Base-by-base conservation (phyloP, 1,284 basidiomycete species). In the Entoloma clypeatum region DNA sequence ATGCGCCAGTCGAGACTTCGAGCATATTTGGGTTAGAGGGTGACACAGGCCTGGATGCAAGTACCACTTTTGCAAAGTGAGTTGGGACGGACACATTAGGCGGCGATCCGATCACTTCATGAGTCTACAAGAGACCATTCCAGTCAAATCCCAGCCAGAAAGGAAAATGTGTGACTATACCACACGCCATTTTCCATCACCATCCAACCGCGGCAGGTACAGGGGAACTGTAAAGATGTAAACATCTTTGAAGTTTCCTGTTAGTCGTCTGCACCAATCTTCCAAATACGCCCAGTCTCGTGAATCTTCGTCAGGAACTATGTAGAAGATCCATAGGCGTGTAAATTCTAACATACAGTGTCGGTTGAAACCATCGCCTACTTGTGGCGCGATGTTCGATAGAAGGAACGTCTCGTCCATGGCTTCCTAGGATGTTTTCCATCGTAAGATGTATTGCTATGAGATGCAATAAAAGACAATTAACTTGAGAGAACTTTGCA, bases 241-340 rank as follows among this genome's bases (percentile, higher is more conserved):
- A 36, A 99, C 92, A 58, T 99, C 93, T 36, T 86, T 71, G 61
- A 97, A 99, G 18, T 74, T 77, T 16, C 69, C 74, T 0, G 95
- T 98, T 30, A 99, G 74, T 7, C 86, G 75, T 19, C 96, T 77
- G 60, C 92, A 95, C 82, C 95, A 99, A 56, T 96, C 87, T 65
- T 99, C 96, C 7, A 94, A 64, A 60, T 94, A 96, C 7, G 93
- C 93, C 94, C 93, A 97, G 61, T 96, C 91, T 94, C n/a, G n/a
- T n/a, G 45, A 7, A 19, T 16, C 24, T 32, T n/a, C 16, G 5
- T 37, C 17, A 34, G 13, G 25, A 23, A 29, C 3, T 3, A n/a
- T 22, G 24, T 14, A 36, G 27, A 33, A 5, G 5, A 5, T 2
- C 11, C 13, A 7, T 22, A 26, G 30, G 7, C 27, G 13, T 30